Conservation (phyloP, 331 rosid genomes). For the Acacia pycnantha region DNA sequence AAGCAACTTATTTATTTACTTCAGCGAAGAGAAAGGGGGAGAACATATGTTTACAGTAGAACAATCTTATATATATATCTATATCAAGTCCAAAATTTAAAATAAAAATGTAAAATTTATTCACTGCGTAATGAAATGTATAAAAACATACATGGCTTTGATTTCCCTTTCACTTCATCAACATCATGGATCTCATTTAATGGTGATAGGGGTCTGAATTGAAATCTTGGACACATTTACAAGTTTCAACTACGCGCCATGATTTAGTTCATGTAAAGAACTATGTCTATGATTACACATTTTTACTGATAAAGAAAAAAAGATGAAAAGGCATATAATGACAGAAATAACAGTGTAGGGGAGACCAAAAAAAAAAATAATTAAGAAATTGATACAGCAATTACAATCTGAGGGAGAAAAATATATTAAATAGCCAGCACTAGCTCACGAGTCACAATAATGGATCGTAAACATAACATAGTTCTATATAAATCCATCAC, state of each 20-base stretch:
- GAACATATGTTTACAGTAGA: background rate
- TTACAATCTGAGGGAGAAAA: background rate
- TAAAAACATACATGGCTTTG: background rate
- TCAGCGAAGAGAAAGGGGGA: background rate
- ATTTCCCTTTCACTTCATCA: constrained; percentile 18
- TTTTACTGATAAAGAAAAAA: background rate
- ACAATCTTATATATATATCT: background rate
- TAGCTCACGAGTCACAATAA: constrained; percentile 6
- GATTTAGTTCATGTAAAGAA: background rate
- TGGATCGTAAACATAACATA: background rate
- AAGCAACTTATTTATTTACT: background rate
- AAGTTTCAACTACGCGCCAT: background rate
- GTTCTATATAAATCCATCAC: constrained; percentile 16
- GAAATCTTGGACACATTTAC: background rate
- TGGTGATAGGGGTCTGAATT: background rate
- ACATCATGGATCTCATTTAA: constrained; percentile 1
- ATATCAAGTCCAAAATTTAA: background rate
- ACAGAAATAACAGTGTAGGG: background rate
- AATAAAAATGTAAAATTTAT: background rate
- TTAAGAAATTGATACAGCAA: background rate
- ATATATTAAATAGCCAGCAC: constrained; percentile 14
- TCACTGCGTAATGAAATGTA: background rate
- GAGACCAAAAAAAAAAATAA: background rate
- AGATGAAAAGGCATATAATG: background rate
- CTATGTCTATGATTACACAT: background rate